Evolutionary conservation across 1,284 basidiomycete genomes (phyloP), one percentile per base, ranked within the genome.

Genomic region (Takashimella koratensis): DNA sequence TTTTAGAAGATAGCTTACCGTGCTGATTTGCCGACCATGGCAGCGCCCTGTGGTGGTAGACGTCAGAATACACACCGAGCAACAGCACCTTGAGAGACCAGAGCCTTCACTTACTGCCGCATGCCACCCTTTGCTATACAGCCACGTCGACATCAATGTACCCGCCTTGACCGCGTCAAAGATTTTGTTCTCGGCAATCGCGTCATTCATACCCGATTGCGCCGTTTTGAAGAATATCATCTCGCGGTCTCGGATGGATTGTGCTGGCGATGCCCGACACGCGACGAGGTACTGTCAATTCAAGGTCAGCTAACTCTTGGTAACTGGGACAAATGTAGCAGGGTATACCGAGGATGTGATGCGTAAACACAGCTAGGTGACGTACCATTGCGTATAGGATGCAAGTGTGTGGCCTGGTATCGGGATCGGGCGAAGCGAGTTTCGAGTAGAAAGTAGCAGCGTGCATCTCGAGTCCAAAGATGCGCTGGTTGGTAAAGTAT

Each of bases 401-500:
- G 42, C 59, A 61, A 1, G 54, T 52, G 39, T 64, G 62, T 21
- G 62, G 62, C 16, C 56, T 42, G n/a, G 50, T 26, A 1, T 24
- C 13, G n/a, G 56, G 51, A 30, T 64, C 56, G 2, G 45, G 21
- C 5, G 51, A 52, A n/a, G 47, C 46, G 2, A 61, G 47, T 10
- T 45, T 26, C 11, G 25, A 39, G 25, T 55, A 59, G 47, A 64
- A 61, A 3, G 57, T 57, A 4, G 57, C 45, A 30, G 61, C 51
- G 51, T 61, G 59, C 50, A 61, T 57, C 26, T 64, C 55, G 4
- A 59, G 30, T 8, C 59, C 56, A 40, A 58, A 64, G n/a, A 56
- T 36, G 20, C 56, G 51, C 43, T 56, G 54, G 30, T 57, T 45
- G 41, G 53, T 56, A 27, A 64, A 64, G 54, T 57, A 64, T 13